Base-by-base conservation (phyloP, 2,329 filamentous ascomycete genomes). In the Aspergillus spinulosporus region DNA sequence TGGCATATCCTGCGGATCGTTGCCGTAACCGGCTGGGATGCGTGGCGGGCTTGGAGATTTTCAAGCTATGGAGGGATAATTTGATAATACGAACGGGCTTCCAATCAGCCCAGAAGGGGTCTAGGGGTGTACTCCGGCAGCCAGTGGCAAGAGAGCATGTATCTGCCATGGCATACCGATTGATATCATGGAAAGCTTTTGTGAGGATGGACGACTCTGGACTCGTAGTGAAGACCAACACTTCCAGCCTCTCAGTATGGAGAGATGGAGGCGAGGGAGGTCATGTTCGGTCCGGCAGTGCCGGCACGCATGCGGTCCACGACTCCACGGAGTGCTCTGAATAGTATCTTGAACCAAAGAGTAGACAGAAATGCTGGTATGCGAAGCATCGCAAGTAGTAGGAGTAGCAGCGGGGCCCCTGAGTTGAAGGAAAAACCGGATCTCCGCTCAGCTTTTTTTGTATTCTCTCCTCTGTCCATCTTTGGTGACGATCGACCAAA, bases 401-500 rank as follows among this genome's bases (percentile, higher is more conserved):
- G n/a, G 11, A 44, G 42, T 21, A 26, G 11, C 21, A 28, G 21
- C 21, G n/a, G 31, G 39, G 14, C 39, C 4, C 2, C 42, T 28
- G 26, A 9, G 26, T 26, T 42, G 14, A 37, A 44, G 42, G 34
- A 37, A 12, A 28, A 28, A 21, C 42, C 28, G 42, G 42, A 44
- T 44, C 42, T 44, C 28, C 42, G 42, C 42, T 44, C 9, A 28
- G 21, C 21, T 21, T 21, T 21, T 21, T 21, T 21, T 21, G 21
- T 21, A 21, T 44, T 11, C n/a, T 54, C 46, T 58, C 11, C 32
- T 37, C 34, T 37, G 34, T 12, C 34, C 21, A 21, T 21, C 21
- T 21, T 43, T 11, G n/a, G 31, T 52, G 21, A 37, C 15, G 47
- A 51, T 54, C 52, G 47, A 51, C 52, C 26, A 15, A 36, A 46